These are phyloP conservation scores for Annulohypoxylon bovei DNA, from an alignment of 495 filamentous ascomycete species.

Conservation along the genomic window DNA sequence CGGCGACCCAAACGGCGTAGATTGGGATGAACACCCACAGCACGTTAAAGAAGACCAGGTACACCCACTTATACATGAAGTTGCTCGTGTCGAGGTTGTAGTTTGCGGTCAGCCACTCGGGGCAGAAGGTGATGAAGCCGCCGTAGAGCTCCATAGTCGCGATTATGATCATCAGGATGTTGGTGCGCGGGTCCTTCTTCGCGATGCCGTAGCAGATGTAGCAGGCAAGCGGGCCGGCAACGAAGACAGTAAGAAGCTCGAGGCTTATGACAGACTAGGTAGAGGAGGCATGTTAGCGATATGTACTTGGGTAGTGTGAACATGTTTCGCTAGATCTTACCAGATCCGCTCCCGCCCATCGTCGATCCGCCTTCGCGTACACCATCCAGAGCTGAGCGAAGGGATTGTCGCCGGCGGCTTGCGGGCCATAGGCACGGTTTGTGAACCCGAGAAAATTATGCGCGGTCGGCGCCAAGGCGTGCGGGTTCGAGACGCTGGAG, in stretches of 20 bases:
- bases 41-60: constrained; percentile 90
- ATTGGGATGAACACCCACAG: constrained; percentile 86
- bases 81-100: constrained; percentile 81
- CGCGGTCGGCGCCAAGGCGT: constrained; percentile 50
- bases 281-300: constrained; percentile 18
- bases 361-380: constrained; percentile 85
- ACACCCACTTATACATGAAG: constrained; percentile 88
- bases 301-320: too few relatives aligned
- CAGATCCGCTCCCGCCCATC: constrained; percentile 85
- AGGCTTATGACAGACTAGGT: constrained; percentile 74
- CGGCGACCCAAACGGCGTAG: constrained; percentile 77
- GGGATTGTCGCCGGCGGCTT: constrained; percentile 69
- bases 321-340: too few relatives aligned
- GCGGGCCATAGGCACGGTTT: constrained; percentile 75
- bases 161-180: constrained; percentile 76
- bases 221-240: constrained; percentile 76
- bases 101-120: constrained; percentile 87
- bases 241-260: constrained; percentile 85
- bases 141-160: constrained; percentile 97
- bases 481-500: constrained; percentile 40
- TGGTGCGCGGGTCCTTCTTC: constrained; percentile 66
- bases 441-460: constrained; percentile 54
- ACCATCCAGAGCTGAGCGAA: constrained; percentile 86
- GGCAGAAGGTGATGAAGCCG: constrained; percentile 94
- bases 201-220: constrained; percentile 75